These are phyloP conservation scores for Hordeum vulgare DNA, from an alignment of 176 grass and related monocot genomes.

Conservation along the genomic window DNA sequence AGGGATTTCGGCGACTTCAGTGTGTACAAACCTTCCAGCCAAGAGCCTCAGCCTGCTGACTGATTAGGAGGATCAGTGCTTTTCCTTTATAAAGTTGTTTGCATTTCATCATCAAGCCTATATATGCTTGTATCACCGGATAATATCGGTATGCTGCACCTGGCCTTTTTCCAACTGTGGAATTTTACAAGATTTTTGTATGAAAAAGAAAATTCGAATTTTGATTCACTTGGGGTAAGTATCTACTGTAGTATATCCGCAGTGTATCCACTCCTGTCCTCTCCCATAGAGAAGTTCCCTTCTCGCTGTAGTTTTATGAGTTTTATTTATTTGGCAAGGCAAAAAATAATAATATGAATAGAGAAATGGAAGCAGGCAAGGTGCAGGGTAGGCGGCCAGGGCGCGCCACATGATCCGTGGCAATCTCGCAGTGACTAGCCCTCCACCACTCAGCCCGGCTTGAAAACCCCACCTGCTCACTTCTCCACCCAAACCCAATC, in stretches of 20 bases:
- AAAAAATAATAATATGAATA: neutral
- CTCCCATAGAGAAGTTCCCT: neutral
- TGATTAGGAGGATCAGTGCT: constrained; percentile 9
- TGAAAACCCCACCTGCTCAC: constrained; percentile 36
- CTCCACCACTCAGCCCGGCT: constrained; percentile 35
- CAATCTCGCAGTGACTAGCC: neutral
- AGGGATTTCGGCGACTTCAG: constrained; percentile 84
- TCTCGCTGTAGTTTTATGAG: neutral
- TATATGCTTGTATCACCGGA: neutral
- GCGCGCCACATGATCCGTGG: constrained; percentile 34
- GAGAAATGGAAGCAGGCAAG: neutral
- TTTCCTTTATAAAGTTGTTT: neutral
- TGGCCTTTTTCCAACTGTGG: neutral
- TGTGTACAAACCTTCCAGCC: constrained; percentile 67
- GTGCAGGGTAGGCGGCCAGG: neutral
- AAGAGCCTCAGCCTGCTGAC: constrained; percentile 15
- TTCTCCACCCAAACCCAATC: constrained; percentile 70
- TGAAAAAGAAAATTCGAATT: neutral
- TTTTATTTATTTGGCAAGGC: neutral
- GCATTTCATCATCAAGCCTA: constrained; percentile 1
- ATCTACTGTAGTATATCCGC: constrained; percentile 15
- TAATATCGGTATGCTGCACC: neutral
- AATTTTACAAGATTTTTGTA: neutral
- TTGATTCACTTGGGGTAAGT: neutral
- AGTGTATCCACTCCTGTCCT: neutral